phyloP scores from a whole-genome alignment of 1,139 yeast species.

The Pichia sp. region DNA sequence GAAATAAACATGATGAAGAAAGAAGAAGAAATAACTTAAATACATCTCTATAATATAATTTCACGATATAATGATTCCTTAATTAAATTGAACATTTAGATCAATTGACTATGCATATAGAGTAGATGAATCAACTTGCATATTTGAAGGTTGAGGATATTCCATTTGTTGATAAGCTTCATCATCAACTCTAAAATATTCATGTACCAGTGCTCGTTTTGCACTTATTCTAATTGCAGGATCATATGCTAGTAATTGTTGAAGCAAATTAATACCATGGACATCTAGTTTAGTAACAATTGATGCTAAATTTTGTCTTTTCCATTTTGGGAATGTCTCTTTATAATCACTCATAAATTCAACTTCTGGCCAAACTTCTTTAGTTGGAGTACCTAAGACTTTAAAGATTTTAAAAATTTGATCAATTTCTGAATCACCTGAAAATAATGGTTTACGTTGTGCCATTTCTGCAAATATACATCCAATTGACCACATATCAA shows the following conservation, averaged over 20 bases:
- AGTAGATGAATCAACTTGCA: slow-evolving; percentile 32
- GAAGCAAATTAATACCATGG: slow-evolving; percentile 78
- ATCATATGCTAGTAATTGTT: slow-evolving; percentile 77
- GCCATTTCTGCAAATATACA: slow-evolving; percentile 99
- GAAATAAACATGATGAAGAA: not conserved
- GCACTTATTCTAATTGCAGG: slow-evolving; percentile 95
- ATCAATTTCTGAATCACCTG: slow-evolving; percentile 97
- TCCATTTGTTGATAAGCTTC: slow-evolving; percentile 22
- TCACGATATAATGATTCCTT: not conserved
- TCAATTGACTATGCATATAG: slow-evolving; percentile 23
- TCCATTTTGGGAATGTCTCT: slow-evolving; percentile 95
- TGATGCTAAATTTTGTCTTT: slow-evolving; percentile 60
- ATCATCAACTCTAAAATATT: slow-evolving; percentile 68
- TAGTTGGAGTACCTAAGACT: slow-evolving; percentile 90
- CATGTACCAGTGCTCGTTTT: slow-evolving; percentile 83
- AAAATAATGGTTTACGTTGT: slow-evolving; percentile 88
- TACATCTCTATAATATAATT: not conserved
- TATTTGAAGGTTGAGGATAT: slow-evolving; percentile 30
- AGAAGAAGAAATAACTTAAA: not conserved
- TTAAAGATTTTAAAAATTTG: slow-evolving; percentile 94
- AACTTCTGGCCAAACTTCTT: slow-evolving; percentile 95
- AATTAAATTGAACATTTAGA: not conserved
- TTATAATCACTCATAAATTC: slow-evolving; percentile 90
- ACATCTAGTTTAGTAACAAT: slow-evolving; percentile 77
- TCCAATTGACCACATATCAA: slow-evolving; percentile 98